Evolutionary conservation across 805 yeast genomes (phyloP).

Genomic region (Ogataea angusta): DNA sequence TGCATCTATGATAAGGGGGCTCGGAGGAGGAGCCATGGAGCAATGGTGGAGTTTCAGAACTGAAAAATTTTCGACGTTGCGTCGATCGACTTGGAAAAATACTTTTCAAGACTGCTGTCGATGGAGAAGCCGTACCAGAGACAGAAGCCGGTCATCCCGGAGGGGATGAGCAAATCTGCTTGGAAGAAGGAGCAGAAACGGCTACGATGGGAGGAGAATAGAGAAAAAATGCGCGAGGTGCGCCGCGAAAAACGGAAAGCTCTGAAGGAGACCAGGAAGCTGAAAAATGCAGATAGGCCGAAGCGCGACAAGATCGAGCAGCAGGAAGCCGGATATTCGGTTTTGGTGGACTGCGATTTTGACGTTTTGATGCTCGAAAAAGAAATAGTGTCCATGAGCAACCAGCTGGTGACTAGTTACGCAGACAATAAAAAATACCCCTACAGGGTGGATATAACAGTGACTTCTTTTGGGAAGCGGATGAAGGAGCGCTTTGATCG

Average conservation of each 20-base stretch:
- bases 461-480: slow-evolving; percentile 64
- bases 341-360: slow-evolving; percentile 72
- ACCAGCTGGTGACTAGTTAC: slow-evolving; percentile 80
- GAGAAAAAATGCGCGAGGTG: slow-evolving; percentile 54
- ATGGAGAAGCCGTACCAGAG: slow-evolving; percentile 5
- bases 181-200: slow-evolving; percentile 71
- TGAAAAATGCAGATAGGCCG: slow-evolving; percentile 24
- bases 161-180: slow-evolving; percentile 82
- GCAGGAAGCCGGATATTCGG: slow-evolving; percentile 35
- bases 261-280: slow-evolving; percentile 30
- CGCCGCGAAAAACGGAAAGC: slow-evolving; percentile 55
- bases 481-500: slow-evolving; percentile 67
- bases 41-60: slow-evolving; percentile 3
- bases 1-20: slow-evolving; percentile 62
- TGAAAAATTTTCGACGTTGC: slow-evolving; percentile 7
- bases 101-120: slow-evolving; percentile 2
- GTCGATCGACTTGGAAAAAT: slow-evolving; percentile 10
- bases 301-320: slow-evolving; percentile 36
- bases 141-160: slow-evolving; percentile 48
- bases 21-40: slow-evolving; percentile 57
- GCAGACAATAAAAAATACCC: slow-evolving; percentile 66
- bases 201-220: slow-evolving; percentile 55
- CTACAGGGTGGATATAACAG: slow-evolving; percentile 53
- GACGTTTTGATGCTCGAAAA: slow-evolving; percentile 85
- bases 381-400: slow-evolving; percentile 63